These are phyloP conservation scores for Cryomyces minteri DNA, from an alignment of 495 filamentous ascomycete species.

Conservation along the genomic window DNA sequence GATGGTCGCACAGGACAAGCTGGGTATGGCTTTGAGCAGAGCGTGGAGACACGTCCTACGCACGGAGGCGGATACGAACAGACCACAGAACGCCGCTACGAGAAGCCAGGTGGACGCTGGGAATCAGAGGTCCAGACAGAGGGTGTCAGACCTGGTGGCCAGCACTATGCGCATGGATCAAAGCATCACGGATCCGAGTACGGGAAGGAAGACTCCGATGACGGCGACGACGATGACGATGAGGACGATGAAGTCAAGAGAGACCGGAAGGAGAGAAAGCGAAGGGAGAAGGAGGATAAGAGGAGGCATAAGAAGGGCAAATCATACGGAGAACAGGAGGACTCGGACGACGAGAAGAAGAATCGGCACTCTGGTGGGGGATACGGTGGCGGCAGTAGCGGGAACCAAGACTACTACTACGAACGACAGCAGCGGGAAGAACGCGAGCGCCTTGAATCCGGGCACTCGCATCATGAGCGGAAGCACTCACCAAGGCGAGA, in stretches of 20 bases:
- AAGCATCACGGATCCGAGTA: slow-evolving; percentile 9
- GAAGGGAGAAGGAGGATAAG: slow-evolving; percentile 7
- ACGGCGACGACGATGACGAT: no score
- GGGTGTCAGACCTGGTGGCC: slow-evolving; percentile 8
- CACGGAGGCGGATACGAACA: slow-evolving; percentile 14
- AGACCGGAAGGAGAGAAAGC: slow-evolving; percentile 7
- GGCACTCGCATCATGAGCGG: slow-evolving; percentile 2
- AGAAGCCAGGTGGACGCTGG: slow-evolving; percentile 11
- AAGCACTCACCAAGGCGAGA: slow-evolving; percentile 11
- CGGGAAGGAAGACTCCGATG: slow-evolving; percentile 2
- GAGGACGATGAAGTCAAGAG: slow-evolving; percentile 9
- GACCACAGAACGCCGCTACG: slow-evolving; percentile 10
- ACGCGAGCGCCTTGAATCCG: not conserved
- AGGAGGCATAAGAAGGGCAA: slow-evolving; percentile 4
- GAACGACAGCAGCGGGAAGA: not conserved
- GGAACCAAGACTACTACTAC: not conserved
- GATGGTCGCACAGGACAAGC: slow-evolving; percentile 6
- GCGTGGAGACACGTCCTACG: slow-evolving; percentile 5
- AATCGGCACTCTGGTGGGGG: not conserved
- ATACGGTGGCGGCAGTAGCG: not conserved
- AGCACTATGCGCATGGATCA: slow-evolving; percentile 12
- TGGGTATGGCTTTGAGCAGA: slow-evolving; percentile 14
- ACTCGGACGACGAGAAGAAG: not conserved
- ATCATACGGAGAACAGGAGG: slow-evolving; percentile 3
- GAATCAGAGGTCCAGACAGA: slow-evolving; percentile 10